A percentile compares a stretch with the other conserved stretches of the same genome.
phyloP scores from a whole-genome alignment of 805 yeast species.

The Ogataea saltuana region DNA sequence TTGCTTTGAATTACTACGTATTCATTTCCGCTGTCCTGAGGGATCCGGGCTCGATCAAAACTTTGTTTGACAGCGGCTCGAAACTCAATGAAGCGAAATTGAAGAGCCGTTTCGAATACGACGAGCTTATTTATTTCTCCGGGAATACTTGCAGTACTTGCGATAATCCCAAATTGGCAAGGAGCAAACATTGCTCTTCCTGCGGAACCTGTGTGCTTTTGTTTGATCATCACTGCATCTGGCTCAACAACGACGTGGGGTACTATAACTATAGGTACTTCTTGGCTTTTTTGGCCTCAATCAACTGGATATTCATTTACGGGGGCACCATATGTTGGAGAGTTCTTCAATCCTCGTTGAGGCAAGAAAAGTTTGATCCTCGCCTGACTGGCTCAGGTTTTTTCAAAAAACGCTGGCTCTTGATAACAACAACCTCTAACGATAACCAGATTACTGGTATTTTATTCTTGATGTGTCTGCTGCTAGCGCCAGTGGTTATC shows the following conservation, averaged over 20 bases:
- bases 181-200: constrained; percentile 72
- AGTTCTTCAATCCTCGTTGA: constrained; percentile 20
- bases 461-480: constrained; percentile 40
- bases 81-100: constrained; percentile 4
- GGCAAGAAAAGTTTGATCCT: constrained; percentile 14
- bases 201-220: constrained; percentile 65
- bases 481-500: constrained; percentile 39
- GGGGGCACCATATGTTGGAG: constrained; percentile 41
- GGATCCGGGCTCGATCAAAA: constrained; percentile 43
- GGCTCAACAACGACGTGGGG: constrained; percentile 58
- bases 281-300: constrained; percentile 40
- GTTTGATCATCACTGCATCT: constrained; percentile 66
- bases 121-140: constrained; percentile 45
- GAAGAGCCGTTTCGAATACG: constrained; percentile 32
- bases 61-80: constrained; percentile 14
- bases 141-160: constrained; percentile 50
- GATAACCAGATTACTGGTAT: constrained; percentile 44
- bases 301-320: constrained; percentile 39
- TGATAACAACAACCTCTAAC: constrained; percentile 33
- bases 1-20: constrained; percentile 36
- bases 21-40: constrained; percentile 42
- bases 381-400: constrained; percentile 19
- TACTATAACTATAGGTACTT: constrained; percentile 53
- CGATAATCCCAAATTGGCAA: constrained; percentile 65
- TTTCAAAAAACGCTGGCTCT: constrained; percentile 24